phyloP scores from a whole-genome alignment of 129 eudicot genomes.

The sunflower (Helianthus annuus) region DNA sequence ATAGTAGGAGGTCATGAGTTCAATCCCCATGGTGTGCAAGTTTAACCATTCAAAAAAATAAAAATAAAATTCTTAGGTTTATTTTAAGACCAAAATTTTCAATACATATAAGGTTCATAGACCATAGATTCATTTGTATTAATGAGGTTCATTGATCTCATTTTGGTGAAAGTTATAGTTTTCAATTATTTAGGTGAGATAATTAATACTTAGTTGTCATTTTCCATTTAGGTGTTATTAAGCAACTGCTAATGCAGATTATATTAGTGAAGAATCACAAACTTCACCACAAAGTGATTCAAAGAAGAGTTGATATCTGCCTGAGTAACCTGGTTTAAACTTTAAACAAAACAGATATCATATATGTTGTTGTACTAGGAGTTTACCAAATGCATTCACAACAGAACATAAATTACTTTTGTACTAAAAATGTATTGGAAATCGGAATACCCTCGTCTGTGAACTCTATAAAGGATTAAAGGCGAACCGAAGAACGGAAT shows the following conservation, averaged over 20 bases:
- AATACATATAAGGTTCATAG: too few relatives aligned
- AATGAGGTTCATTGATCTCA: too few relatives aligned
- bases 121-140: too few relatives aligned
- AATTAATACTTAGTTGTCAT: too few relatives aligned
- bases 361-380: neutral
- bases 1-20: too few relatives aligned
- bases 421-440: conserved; percentile 36
- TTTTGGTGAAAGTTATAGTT: too few relatives aligned
- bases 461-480: conserved; percentile 58
- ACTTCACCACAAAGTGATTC: conserved; percentile 92
- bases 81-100: too few relatives aligned
- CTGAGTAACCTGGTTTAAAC: conserved; percentile 66
- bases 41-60: too few relatives aligned
- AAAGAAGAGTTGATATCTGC: conserved; percentile 88
- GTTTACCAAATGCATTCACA: conserved; percentile 4
- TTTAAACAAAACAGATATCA: neutral
- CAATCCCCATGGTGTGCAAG: too few relatives aligned
- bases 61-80: too few relatives aligned
- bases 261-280: conserved; percentile 23
- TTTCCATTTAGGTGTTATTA: too few relatives aligned
- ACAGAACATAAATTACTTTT: conserved; percentile 30
- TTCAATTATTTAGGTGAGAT: too few relatives aligned
- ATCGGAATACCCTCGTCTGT: conserved; percentile 62
- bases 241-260: conserved; percentile 12
- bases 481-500: conserved; percentile 82